These are phyloP conservation scores for Acacia confusa DNA, from an alignment of 306 rosid species.

Conservation along the genomic window DNA sequence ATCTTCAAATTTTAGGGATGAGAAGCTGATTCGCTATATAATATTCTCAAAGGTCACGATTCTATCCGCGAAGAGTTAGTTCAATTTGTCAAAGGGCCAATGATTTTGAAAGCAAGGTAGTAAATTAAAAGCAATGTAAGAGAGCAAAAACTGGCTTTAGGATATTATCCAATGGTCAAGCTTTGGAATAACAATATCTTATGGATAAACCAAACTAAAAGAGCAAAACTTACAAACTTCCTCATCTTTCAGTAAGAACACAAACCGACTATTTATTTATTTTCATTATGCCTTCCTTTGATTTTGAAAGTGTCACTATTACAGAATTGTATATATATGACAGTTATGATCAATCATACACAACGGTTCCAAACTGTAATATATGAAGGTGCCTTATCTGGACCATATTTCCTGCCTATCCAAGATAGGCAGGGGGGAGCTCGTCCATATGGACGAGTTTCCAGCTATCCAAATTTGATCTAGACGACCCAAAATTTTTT, in stretches of 20 bases:
- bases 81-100: not conserved
- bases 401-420: too few relatives aligned
- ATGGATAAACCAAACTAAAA: not conserved
- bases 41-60: not conserved
- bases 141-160: not conserved
- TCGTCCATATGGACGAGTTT: too few relatives aligned
- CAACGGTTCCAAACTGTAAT: too few relatives aligned
- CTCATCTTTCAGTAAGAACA: not conserved
- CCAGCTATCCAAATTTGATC: too few relatives aligned
- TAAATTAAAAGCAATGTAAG: not conserved
- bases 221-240: not conserved
- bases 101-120: not conserved
- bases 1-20: not conserved
- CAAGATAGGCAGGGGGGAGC: too few relatives aligned
- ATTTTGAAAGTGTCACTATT: too few relatives aligned
- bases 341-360: too few relatives aligned
- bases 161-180: not conserved
- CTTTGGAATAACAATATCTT: not conserved
- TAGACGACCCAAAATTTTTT: too few relatives aligned
- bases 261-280: not conserved
- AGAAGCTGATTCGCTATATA: not conserved
- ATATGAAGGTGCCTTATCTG: too few relatives aligned
- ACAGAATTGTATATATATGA: too few relatives aligned
- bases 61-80: not conserved
- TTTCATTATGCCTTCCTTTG: too few relatives aligned